Evolutionary conservation across 164 flowering plant genomes (phyloP), one percentile per base, ranked within the genome.

Genomic region (Vitis labrusca): DNA sequence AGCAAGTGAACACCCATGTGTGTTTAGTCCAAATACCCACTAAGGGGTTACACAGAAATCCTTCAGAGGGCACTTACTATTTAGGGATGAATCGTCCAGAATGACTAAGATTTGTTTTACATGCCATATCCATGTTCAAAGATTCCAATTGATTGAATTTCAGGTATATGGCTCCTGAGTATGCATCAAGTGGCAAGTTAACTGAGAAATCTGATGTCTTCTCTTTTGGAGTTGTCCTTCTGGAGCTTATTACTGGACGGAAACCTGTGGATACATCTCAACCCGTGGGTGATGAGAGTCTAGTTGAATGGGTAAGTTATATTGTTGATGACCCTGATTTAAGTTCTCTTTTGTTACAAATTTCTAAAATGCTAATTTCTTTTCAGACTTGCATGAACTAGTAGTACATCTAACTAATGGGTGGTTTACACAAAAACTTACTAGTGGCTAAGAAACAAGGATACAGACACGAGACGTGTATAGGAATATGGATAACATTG

Each of bases 91-190:
- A 37, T 37, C 0, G 44, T 37, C 44, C 6, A 37, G 7, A 6
- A 23, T 0, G 7, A 37, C 5, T 37, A 37, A 37, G 44, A 37
- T 37, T 37, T 37, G 7, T 37, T 37, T 37, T 37, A 37, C 44
- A 37, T 37, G 44, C 2, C 27, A 23, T 23, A 44, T 48, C 2
- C 17, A 27, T 48, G 17, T 23, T 56, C 19, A 63, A 52, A 4
- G 8, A 54, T 51, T 55, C 47, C n/a, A 27, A 11, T 6, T 70
- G 57, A 44, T 78, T 66, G 49, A 49, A 8, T n/a, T 78, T 77
- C 82, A 90, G 95, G 71, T 90, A 90, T 72, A 81, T 90, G 88
- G 95, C 95, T 68, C 95, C 96, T 63, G 93, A 91, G 73, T 89
- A 91, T 61, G 93, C 97, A 62, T 77, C 92, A 15, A 88, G 91